Evolutionary conservation across 192 early-diverging fungal species (phyloP).

Genomic region (Coemansia sp.): DNA sequence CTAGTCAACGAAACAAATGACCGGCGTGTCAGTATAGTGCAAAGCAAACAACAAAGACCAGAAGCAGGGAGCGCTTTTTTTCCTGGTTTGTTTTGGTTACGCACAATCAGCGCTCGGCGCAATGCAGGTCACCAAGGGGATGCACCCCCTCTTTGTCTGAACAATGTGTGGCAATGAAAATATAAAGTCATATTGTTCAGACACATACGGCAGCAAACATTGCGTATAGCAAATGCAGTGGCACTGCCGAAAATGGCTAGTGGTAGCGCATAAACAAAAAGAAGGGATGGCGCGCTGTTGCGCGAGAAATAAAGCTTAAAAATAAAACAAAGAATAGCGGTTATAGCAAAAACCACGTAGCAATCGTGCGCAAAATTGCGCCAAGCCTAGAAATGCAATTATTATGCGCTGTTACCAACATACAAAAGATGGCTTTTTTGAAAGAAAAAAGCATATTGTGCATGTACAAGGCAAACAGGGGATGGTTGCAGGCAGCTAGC

Average conservation of each 20-base stretch:
- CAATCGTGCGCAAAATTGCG: not conserved
- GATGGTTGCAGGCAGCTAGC: not conserved
- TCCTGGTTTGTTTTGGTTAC: not conserved
- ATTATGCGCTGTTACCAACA: not conserved
- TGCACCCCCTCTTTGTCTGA: not conserved
- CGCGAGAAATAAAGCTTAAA: not conserved
- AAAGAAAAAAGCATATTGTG: not conserved
- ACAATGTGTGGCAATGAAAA: not conserved
- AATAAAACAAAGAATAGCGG: not conserved
- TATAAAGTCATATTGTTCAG: too few relatives aligned
- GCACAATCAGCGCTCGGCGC: not conserved
- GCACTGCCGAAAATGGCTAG: not conserved
- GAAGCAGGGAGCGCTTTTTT: not conserved
- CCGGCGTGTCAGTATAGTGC: conserved; percentile 3
- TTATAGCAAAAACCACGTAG: not conserved
- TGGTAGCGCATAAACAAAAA: not conserved
- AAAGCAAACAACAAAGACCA: not conserved
- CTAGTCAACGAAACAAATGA: not conserved
- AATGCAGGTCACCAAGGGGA: conserved; percentile 1
- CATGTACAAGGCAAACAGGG: not conserved
- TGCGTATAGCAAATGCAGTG: not conserved
- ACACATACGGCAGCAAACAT: not conserved
- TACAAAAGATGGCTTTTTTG: not conserved
- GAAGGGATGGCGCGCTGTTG: conserved; percentile 13
- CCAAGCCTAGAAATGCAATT: not conserved